These are phyloP conservation scores for Pestalotiopsis fici DNA, from an alignment of 2,329 filamentous ascomycete genomes.

Conservation along the genomic window DNA sequence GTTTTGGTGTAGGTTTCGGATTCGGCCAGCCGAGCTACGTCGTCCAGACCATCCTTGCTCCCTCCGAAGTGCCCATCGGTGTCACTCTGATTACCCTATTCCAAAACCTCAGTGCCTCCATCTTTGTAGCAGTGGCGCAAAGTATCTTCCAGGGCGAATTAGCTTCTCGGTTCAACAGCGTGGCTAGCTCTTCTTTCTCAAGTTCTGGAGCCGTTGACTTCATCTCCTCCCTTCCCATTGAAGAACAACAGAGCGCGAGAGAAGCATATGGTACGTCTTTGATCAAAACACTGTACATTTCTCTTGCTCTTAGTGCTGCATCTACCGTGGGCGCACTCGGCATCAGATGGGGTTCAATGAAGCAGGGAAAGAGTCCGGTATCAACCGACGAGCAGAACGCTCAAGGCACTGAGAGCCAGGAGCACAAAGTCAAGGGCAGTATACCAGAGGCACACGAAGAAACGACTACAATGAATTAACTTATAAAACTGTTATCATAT, in stretches of 20 bases:
- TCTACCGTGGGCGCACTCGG: not conserved
- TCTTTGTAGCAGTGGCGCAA: conserved; percentile 18
- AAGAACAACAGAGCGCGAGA: not conserved
- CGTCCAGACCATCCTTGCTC: conserved; percentile 16
- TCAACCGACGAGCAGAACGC: no score
- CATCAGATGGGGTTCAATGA: not conserved
- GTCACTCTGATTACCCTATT: conserved; percentile 15
- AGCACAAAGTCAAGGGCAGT: no score
- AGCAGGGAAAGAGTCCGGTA: not conserved
- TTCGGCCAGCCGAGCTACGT: conserved; percentile 11
- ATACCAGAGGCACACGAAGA: no score
- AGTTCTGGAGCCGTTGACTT: not conserved
- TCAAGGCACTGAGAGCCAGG: no score
- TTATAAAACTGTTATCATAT: no score
- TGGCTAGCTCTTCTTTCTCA: not conserved
- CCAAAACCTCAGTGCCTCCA: conserved; percentile 20
- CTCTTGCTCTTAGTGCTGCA: not conserved
- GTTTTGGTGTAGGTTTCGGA: conserved; percentile 19
- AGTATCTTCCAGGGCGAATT: conserved; percentile 17
- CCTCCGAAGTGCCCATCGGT: conserved; percentile 17
- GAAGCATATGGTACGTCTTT: not conserved
- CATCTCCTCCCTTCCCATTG: not conserved
- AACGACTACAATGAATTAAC: no score
- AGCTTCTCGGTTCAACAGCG: not conserved
- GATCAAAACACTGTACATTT: not conserved